A percentile compares a stretch with the other conserved stretches of the same genome.
Conservation (phyloP, 1,284 basidiomycete genomes). For the Crucibulum parvulum region DNA sequence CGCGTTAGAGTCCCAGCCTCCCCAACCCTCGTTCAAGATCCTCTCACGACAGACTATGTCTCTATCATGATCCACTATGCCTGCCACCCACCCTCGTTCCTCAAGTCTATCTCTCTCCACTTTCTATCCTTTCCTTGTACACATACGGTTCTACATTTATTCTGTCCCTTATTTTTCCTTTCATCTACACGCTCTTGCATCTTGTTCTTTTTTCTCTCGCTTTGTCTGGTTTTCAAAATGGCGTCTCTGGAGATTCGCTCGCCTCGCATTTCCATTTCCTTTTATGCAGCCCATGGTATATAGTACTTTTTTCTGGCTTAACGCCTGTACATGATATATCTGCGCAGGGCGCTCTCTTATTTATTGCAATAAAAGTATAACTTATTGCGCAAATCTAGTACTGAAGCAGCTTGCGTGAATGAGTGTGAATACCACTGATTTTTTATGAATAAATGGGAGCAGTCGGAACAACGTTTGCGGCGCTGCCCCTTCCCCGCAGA, state of each 20-base stretch:
- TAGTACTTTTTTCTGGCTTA: conserved; percentile 18
- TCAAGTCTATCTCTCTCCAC: conserved; percentile 3
- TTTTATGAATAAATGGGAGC: too few species aligned
- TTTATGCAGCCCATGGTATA: conserved; percentile 32
- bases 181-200: conserved; percentile 4
- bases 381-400: neutral
- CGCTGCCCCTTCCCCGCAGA: neutral
- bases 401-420: too few species aligned
- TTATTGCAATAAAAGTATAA: conserved; percentile 13
- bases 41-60: conserved; percentile 6
- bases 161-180: conserved; percentile 1
- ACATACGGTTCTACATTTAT: conserved; percentile 4
- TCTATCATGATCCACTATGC: conserved; percentile 7
- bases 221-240: conserved; percentile 4
- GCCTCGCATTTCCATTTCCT: conserved; percentile 9
- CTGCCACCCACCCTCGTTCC: conserved; percentile 3
- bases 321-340: conserved; percentile 37
- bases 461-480: too few species aligned
- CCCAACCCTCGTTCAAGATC: neutral
- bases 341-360: conserved; percentile 35
- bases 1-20: neutral
- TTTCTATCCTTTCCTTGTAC: conserved; percentile 7
- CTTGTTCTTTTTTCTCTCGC: conserved; percentile 17
- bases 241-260: conserved; percentile 17
- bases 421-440: too few species aligned